Percentiles rank a stretch among this genome's conserved stretches.
Conservation (phyloP, 441 rosid species). For the Arabidopsis lyrata region DNA sequence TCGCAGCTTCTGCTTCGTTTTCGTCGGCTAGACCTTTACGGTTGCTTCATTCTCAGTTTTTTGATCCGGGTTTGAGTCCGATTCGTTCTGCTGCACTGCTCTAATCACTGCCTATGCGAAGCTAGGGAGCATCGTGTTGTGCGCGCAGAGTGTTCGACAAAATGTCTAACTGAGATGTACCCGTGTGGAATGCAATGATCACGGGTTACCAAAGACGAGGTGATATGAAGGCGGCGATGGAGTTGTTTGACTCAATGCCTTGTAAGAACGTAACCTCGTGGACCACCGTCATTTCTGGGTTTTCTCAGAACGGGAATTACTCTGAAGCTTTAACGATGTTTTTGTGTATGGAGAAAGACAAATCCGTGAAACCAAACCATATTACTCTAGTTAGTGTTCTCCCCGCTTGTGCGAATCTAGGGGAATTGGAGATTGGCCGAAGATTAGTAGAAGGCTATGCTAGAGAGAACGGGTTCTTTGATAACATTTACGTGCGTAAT, state of each 20-base stretch:
- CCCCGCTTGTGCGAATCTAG: slow-evolving; percentile 78
- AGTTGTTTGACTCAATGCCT: slow-evolving; percentile 58
- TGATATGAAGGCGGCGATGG: slow-evolving; percentile 52
- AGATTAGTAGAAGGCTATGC: slow-evolving; percentile 45
- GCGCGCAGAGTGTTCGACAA: slow-evolving; percentile 64
- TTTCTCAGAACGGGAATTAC: slow-evolving; percentile 57
- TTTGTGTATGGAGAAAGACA: slow-evolving; percentile 70
- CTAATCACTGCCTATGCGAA: slow-evolving; percentile 61
- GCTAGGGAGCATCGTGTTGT: slow-evolving; percentile 44
- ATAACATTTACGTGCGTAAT: slow-evolving; percentile 68
- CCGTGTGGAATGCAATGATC: slow-evolving; percentile 66
- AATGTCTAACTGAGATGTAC: slow-evolving; percentile 50
- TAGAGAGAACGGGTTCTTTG: slow-evolving; percentile 45
- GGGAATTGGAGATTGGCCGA: slow-evolving; percentile 70
- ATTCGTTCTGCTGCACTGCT: slow-evolving; percentile 63
- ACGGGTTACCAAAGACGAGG: slow-evolving; percentile 54
- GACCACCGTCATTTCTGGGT: slow-evolving; percentile 65
- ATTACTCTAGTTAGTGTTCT: slow-evolving; percentile 74
- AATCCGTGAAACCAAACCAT: slow-evolving; percentile 60
- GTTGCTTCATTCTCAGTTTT: slow-evolving; percentile 61
- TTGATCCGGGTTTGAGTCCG: slow-evolving; percentile 62
- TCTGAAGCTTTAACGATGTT: slow-evolving; percentile 59
- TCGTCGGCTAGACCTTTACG: slow-evolving; percentile 47
- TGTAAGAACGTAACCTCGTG: slow-evolving; percentile 59
- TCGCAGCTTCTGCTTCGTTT: slow-evolving; percentile 59